Conservation (phyloP, 2,329 filamentous ascomycete species). For the Tolypocladium amazonense region DNA sequence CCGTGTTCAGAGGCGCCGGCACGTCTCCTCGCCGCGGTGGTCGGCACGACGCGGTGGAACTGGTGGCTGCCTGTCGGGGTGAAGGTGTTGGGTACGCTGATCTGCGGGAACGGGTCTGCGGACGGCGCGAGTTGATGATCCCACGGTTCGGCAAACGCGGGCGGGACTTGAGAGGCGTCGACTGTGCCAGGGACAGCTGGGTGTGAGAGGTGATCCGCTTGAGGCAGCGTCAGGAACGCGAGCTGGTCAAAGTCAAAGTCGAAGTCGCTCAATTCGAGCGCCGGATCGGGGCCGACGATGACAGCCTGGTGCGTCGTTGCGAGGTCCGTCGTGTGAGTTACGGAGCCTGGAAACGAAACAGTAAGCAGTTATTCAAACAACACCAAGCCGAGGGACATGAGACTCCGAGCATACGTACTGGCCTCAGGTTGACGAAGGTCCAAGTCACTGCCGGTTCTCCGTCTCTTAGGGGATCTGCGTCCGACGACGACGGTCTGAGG, state of each 20-base stretch:
- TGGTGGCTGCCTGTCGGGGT: neutral
- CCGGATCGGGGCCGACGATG: constrained; percentile 18
- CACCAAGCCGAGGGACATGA: constrained; percentile 2
- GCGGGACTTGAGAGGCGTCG: constrained; percentile 6
- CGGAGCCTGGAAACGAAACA: constrained; percentile 15
- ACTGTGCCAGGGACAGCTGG: constrained; percentile 8
- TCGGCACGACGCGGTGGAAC: constrained; percentile 3
- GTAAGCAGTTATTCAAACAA: constrained; percentile 6
- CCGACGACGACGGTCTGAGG: constrained; percentile 7
- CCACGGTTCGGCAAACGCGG: constrained; percentile 14
- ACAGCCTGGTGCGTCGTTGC: constrained; percentile 14
- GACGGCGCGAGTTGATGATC: constrained; percentile 7
- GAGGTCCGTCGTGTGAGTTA: constrained; percentile 13
- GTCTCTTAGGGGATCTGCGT: constrained; percentile 25
- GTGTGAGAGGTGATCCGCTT: constrained; percentile 18
- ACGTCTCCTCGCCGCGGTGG: constrained; percentile 6
- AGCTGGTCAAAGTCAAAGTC: constrained; percentile 24
- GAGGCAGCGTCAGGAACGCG: constrained; percentile 14
- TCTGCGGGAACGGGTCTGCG: constrained; percentile 4
- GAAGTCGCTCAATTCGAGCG: constrained; percentile 21
- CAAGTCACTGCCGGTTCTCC: constrained; percentile 22
- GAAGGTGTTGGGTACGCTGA: neutral
- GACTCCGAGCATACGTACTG: constrained; percentile 17
- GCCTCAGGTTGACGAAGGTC: constrained; percentile 21
- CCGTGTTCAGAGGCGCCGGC: constrained; percentile 13